Base-by-base conservation (phyloP, 441 rosid genomes). In the Jatropha podagrica region DNA sequence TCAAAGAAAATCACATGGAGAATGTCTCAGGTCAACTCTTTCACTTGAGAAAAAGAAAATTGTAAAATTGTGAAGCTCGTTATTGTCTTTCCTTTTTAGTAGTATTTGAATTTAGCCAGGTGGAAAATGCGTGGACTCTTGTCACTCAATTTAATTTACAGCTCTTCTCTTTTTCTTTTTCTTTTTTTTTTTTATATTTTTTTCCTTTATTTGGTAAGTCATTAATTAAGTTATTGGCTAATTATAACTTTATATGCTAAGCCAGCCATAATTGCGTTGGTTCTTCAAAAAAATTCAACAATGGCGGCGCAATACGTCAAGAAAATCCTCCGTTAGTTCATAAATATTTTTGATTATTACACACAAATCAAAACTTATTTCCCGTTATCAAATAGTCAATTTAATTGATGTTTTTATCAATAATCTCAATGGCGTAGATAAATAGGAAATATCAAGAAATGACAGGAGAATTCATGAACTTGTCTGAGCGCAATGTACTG, bases 1-100 rank as follows among this genome's bases (percentile, higher is more conserved):
- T 79, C 81, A 81, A 81, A 32, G 65, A 14, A 65, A 37, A 74
- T 51, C 67, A 81, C 65, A 67, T 13, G 26, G 27, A 52, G 42
- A 27, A 51, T 68, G 60, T 68, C 27, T 20, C 32, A 49, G 59
- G 59, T 68, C 60, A 23, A 23, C 23, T 0, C 23, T 23, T 23
- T 23, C 23, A 23, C 23, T 23, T 23, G 23, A 23, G 23, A 23
- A 23, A 23, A 23, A 23, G 23, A 23, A 23, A 23, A 23, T 23
- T 23, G 23, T 23, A 23, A 23, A 23, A 23, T 23, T 23, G 23
- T 23, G 23, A 23, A 23, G 23, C 23, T 23, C 23, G 20, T 17
- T 17, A 14, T 17, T 17, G 15, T 54, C 7, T 54, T 17, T 54
- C 5, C 20, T 54, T 52, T 14, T 52, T 52, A 23, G 23, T 23